Conservation (phyloP, 2,329 filamentous ascomycete genomes). For the Alternaria tenuissima region DNA sequence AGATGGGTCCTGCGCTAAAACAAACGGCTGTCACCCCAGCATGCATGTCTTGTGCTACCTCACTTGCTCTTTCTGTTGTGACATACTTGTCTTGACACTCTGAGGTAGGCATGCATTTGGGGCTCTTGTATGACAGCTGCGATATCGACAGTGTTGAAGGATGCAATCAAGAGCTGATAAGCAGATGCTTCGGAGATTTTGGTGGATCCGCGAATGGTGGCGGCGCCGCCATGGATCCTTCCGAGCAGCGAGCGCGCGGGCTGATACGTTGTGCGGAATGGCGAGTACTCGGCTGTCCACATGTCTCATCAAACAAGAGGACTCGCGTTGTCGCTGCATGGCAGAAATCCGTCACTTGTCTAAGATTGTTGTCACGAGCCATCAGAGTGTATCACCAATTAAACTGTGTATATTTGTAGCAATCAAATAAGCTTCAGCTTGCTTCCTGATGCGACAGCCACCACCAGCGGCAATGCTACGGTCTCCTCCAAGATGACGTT, state of each 20-base stretch:
- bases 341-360: neutral
- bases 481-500: conserved; percentile 8
- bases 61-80: conserved; percentile 21
- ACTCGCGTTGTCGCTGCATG: neutral
- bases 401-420: neutral
- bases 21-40: conserved; percentile 47
- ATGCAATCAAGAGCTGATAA: neutral
- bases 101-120: conserved; percentile 19
- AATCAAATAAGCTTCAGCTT: conserved; percentile 6
- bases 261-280: neutral
- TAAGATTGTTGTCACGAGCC: neutral
- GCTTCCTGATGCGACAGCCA: conserved; percentile 4
- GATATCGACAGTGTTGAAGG: neutral
- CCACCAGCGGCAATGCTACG: conserved; percentile 3
- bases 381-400: neutral
- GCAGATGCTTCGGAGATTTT: conserved; percentile 10
- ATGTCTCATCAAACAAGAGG: conserved; percentile 9
- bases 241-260: conserved; percentile 3
- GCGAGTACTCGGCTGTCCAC: conserved; percentile 5
- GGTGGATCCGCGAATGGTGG: conserved; percentile 6
- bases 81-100: conserved; percentile 13
- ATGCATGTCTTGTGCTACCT: conserved; percentile 39
- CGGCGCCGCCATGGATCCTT: conserved; percentile 10
- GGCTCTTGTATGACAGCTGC: conserved; percentile 10
- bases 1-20: conserved; percentile 38